Evolutionary conservation across 106 monocot genomes (phyloP).

Genomic region (Chionographis japonica): DNA sequence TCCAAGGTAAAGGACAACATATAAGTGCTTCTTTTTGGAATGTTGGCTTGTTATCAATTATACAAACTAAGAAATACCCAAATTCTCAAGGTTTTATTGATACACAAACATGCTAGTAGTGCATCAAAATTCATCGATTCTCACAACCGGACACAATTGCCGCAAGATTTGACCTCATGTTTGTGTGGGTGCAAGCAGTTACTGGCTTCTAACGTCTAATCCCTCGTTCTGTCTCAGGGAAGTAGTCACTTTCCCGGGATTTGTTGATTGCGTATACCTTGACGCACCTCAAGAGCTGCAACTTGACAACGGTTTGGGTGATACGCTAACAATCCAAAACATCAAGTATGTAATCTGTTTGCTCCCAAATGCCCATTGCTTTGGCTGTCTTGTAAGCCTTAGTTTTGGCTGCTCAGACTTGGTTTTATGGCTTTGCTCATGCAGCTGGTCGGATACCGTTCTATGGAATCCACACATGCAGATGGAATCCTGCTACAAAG

Average conservation of each 20-base stretch:
- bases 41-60: neutral
- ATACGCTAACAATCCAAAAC: slow-evolving; percentile 58
- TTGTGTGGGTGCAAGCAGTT: no score
- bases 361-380: neutral
- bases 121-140: no score
- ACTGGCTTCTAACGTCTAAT: neutral
- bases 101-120: no score
- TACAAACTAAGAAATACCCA: neutral
- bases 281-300: slow-evolving; percentile 55
- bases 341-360: slow-evolving; percentile 44
- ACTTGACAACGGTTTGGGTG: slow-evolving; percentile 91
- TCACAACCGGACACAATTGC: no score
- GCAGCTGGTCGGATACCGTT: slow-evolving; percentile 92
- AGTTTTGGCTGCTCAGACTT: neutral
- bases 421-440: slow-evolving; percentile 5
- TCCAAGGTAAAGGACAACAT: neutral
- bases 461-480: slow-evolving; percentile 93
- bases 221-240: slow-evolving; percentile 52
- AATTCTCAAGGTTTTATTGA: no score
- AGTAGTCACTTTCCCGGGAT: slow-evolving; percentile 38
- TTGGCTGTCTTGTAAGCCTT: neutral
- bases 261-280: slow-evolving; percentile 4
- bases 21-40: neutral
- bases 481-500: slow-evolving; percentile 90
- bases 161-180: no score